Percentiles rank a stretch among this genome's conserved stretches.
Conservation (phyloP, 768 basidiomycete genomes). For the Macrolepiota albuminosa region DNA sequence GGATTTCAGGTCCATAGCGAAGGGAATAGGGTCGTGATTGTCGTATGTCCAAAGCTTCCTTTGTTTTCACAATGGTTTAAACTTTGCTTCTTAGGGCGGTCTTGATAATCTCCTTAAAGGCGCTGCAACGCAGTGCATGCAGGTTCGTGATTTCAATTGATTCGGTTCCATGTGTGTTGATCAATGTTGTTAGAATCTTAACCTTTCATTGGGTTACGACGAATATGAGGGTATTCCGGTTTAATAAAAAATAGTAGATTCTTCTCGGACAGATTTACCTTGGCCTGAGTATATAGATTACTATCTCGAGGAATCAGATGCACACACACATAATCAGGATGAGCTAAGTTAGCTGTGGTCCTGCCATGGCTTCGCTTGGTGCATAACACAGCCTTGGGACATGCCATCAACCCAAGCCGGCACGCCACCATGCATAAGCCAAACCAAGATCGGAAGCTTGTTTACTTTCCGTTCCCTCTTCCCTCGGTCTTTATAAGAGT, state of each 20-base stretch:
- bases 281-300: neutral
- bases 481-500: neutral
- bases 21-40: slow-evolving; percentile 90
- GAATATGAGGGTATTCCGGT: slow-evolving; percentile 75
- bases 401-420: slow-evolving; percentile 3
- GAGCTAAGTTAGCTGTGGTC: neutral
- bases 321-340: neutral
- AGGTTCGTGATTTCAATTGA: slow-evolving; percentile 44
- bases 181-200: slow-evolving; percentile 62
- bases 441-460: neutral
- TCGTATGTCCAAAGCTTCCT: slow-evolving; percentile 45
- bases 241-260: neutral
- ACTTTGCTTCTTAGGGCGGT: slow-evolving; percentile 57
- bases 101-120: slow-evolving; percentile 97
- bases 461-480: neutral
- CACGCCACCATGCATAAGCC: neutral
- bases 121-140: slow-evolving; percentile 97
- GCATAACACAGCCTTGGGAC: slow-evolving; percentile 14
- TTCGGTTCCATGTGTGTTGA: neutral
- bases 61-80: slow-evolving; percentile 1
- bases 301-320: neutral
- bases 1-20: slow-evolving; percentile 91
- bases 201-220: slow-evolving; percentile 83
- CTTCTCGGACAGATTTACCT: neutral
- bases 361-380: neutral